phyloP scores from a whole-genome alignment of 1,139 yeast species.

The Hanseniaspora sp. region DNA sequence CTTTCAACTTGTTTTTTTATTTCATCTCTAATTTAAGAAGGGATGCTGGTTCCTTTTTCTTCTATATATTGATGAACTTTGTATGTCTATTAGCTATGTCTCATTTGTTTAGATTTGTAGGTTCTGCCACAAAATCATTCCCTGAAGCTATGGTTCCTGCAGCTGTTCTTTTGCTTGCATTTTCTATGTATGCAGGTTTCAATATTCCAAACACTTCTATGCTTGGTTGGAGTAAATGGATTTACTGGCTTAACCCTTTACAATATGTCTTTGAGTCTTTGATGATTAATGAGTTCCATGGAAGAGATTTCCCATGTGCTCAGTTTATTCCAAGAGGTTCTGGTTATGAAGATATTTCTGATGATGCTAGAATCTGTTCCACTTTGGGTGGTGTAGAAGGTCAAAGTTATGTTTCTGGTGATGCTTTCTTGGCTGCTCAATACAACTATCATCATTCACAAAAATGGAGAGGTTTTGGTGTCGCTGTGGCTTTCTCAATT shows the following conservation, averaged over 20 bases:
- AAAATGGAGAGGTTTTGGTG: conserved; percentile 67
- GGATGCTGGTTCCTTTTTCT: conserved; percentile 58
- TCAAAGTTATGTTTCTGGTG: conserved; percentile 32
- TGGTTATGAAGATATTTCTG: conserved; percentile 33
- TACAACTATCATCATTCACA: conserved; percentile 35
- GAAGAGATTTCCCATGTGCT: conserved; percentile 36
- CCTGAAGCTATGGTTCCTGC: conserved; percentile 69
- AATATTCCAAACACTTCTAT: conserved; percentile 48
- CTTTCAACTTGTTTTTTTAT: conserved; percentile 46
- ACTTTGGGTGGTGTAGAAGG: conserved; percentile 34
- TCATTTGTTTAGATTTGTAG: conserved; percentile 59
- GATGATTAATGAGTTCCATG: conserved; percentile 49
- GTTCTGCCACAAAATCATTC: conserved; percentile 49
- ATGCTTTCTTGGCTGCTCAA: conserved; percentile 23
- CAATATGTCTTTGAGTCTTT: conserved; percentile 51
- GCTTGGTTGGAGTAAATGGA: conserved; percentile 63
- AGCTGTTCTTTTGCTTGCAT: conserved; percentile 42
- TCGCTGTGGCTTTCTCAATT: conserved; percentile 44
- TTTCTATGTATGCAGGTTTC: conserved; percentile 56
- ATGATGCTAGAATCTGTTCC: conserved; percentile 36
- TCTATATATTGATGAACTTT: conserved; percentile 45
- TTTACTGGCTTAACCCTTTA: conserved; percentile 52
- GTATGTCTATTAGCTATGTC: conserved; percentile 55
- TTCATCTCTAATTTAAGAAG: conserved; percentile 58
- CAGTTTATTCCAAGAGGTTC: conserved; percentile 25